Evolutionary conservation across 306 rosid genomes (phyloP).

Genomic region (Lupinus albus): DNA sequence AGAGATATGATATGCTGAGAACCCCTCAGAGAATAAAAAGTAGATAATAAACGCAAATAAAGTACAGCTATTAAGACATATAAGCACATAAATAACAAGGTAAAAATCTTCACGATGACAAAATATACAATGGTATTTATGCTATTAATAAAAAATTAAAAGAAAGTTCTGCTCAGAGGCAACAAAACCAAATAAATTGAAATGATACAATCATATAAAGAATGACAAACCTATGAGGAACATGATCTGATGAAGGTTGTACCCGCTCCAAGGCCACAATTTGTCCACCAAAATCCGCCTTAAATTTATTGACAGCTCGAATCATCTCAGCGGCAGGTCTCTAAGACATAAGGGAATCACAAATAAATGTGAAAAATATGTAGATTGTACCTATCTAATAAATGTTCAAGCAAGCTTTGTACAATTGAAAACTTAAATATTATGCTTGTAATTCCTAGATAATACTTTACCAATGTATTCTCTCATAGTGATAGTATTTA

Average conservation of each 20-base stretch:
- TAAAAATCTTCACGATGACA: slow-evolving; percentile 23
- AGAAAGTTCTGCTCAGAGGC: neutral
- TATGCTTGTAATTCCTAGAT: slow-evolving; percentile 20
- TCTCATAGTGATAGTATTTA: neutral
- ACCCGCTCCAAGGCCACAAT: slow-evolving; percentile 91
- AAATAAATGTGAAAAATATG: slow-evolving; percentile 25
- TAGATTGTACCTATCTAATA: slow-evolving; percentile 8
- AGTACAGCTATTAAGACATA: neutral
- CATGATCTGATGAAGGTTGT: slow-evolving; percentile 97
- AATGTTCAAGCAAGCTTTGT: slow-evolving; percentile 33
- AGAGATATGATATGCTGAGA: neutral
- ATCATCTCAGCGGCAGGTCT: slow-evolving; percentile 81
- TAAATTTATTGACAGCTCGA: slow-evolving; percentile 90
- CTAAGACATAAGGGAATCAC: slow-evolving; percentile 45
- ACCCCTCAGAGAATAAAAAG: neutral
- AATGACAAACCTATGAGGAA: slow-evolving; percentile 76
- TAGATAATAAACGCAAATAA: neutral
- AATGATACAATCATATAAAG: neutral
- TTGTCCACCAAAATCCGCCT: slow-evolving; percentile 91
- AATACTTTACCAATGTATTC: slow-evolving; percentile 2
- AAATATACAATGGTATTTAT: slow-evolving; percentile 6
- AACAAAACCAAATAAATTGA: neutral
- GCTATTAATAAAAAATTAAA: slow-evolving; percentile 4
- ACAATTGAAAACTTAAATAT: slow-evolving; percentile 1
- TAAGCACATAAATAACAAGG: neutral